Percentiles rank a stretch among this genome's conserved stretches.
Evolutionary conservation across 495 filamentous ascomycete species (phyloP).

Genomic region (Lichenothelia convexa): DNA sequence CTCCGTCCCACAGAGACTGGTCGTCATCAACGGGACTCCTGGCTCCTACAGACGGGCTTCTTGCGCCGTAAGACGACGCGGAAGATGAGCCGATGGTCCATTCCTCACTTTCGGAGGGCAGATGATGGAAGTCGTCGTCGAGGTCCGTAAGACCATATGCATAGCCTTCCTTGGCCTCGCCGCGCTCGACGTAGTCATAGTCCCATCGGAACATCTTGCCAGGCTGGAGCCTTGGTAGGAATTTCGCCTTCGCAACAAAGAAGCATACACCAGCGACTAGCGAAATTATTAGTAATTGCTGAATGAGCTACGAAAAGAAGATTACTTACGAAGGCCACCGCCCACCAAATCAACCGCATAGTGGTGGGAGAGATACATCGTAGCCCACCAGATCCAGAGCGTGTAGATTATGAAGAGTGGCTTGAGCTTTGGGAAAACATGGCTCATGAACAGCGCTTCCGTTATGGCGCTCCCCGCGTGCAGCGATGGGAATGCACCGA

Average conservation of each 20-base stretch:
- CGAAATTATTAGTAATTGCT: conserved; percentile 3
- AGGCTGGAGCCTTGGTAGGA: conserved; percentile 58
- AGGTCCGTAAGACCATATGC: conserved; percentile 38
- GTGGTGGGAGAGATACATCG: conserved; percentile 92
- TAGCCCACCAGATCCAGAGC: conserved; percentile 95
- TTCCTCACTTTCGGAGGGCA: conserved; percentile 38
- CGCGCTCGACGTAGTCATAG: conserved; percentile 81
- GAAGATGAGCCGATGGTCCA: conserved; percentile 61
- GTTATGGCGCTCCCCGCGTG: conserved; percentile 74
- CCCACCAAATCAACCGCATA: conserved; percentile 86
- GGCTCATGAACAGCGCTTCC: conserved; percentile 81
- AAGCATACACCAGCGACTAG: conserved; percentile 56
- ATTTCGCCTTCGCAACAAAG: conserved; percentile 60
- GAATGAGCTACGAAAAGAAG: background rate
- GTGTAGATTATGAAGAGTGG: conserved; percentile 64
- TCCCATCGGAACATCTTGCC: conserved; percentile 86
- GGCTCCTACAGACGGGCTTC: conserved; percentile 16
- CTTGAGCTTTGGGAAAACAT: conserved; percentile 65
- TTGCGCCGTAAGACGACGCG: conserved; percentile 38
- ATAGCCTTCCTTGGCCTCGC: conserved; percentile 36
- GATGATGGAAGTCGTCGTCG: conserved; percentile 33
- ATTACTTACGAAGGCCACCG: conserved; percentile 46
- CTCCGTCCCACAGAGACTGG: conserved; percentile 40
- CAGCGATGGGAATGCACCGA: conserved; percentile 84
- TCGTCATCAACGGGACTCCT: conserved; percentile 41